Conservation (phyloP, 768 basidiomycete species). For the Collybiopsis confluens region DNA sequence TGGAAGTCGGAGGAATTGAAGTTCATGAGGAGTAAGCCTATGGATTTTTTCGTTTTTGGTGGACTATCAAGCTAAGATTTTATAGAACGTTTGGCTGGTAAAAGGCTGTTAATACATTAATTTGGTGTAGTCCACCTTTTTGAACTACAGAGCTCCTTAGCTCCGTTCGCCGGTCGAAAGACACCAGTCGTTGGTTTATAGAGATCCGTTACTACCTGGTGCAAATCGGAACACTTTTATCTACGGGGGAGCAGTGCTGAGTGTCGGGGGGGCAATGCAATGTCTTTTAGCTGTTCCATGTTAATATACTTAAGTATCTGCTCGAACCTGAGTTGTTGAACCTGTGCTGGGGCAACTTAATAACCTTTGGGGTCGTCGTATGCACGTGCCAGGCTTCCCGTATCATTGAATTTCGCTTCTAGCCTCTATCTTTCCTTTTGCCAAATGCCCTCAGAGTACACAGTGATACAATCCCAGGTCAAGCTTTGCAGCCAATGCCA, state of each 20-base stretch:
- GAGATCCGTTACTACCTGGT: too few relatives aligned
- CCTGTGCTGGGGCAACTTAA: too few relatives aligned
- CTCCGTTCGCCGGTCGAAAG: too few relatives aligned
- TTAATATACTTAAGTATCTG: too few relatives aligned
- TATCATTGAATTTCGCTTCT: conserved; percentile 9
- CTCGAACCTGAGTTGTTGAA: neutral
- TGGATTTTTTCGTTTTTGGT: neutral
- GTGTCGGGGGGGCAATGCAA: neutral
- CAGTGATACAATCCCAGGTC: conserved; percentile 22
- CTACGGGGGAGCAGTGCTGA: neutral
- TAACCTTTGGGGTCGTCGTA: too few relatives aligned
- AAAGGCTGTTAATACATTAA: too few relatives aligned
- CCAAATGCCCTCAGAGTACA: conserved; percentile 53
- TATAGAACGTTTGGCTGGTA: neutral
- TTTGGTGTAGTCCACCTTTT: too few relatives aligned
- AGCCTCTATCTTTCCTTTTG: conserved; percentile 16
- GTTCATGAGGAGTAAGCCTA: conserved; percentile 25
- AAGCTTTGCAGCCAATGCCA: conserved; percentile 46
- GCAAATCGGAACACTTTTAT: too few relatives aligned
- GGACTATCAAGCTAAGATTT: neutral
- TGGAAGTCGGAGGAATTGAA: conserved; percentile 39
- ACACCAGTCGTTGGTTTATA: too few relatives aligned
- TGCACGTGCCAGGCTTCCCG: conserved; percentile 10
- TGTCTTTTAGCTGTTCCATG: too few relatives aligned
- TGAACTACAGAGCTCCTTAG: too few relatives aligned